Base-by-base conservation (phyloP, 352 stramenopile genomes). In the Pythium brachiatum region DNA sequence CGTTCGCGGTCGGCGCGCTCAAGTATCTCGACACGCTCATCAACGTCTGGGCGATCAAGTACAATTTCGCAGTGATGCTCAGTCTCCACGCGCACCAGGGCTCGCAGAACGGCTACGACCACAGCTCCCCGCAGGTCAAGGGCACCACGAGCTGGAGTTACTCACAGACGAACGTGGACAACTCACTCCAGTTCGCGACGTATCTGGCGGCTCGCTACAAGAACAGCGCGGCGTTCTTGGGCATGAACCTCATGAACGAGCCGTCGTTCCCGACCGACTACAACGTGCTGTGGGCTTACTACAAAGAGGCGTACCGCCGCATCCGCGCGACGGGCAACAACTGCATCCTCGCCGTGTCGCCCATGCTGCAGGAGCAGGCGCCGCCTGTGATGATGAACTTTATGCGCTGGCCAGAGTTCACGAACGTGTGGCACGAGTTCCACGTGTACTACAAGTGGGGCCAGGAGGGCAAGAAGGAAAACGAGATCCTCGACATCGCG, bases 371-470 rank as follows among this genome's bases (percentile, higher is more conserved):
- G 18, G 74, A 88, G 50, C 76, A 88, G 46, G 43, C 57, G 12
- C 58, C 68, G n/a, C 60, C 62, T 23, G 60, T 57, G 21, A 72
- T 78, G 56, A 66, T 66, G 43, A 50, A 75, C 26, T 74, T 78
- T 23, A 75, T 78, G 53, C 38, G 43, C 3, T 72, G 70, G 3
- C 60, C 65, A 6, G 60, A 75, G 18, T 83, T 70, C 60, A 62
- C 56, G 41, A 86, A 88, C 44, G 72, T 88, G 8, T 90, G 81
- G 77, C 66, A 78, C 62, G 79, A 88, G 27, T 73, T 78, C 38
- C 81, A 88, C 54, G 54, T 73, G 11, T 88, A 86, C 64, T 86
- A 87, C 62, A 71, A 81, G 29, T 80, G 69, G 66, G 78, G 71
- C 1, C 81, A 72, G 23, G 66, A 69, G 2, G 69, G 52, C n/a